Conservation (phyloP, 116 monocot genomes). For the Trichopus zeylanicus region DNA sequence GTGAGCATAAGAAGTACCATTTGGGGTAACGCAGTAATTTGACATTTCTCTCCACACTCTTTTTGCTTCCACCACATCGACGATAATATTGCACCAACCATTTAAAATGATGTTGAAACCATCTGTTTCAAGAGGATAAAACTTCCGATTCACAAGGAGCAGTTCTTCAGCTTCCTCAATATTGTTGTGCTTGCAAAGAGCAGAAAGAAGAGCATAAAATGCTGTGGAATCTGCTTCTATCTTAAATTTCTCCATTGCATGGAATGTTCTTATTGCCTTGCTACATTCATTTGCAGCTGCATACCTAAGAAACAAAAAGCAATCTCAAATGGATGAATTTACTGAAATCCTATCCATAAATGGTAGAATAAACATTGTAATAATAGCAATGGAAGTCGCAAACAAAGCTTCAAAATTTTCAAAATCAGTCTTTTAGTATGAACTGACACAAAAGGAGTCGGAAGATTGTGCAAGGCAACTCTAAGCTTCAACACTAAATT, state of each 20-base stretch:
- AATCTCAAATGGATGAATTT: no score
- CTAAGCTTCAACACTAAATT: background rate
- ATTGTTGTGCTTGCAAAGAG: constrained; percentile 65
- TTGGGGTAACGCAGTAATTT: constrained; percentile 58
- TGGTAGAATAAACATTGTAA: no score
- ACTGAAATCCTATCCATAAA: no score
- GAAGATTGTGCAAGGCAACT: no score
- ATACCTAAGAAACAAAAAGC: no score
- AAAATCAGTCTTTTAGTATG: no score
- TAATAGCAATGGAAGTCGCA: no score
- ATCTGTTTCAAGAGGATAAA: constrained; percentile 59
- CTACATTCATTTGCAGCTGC: constrained; percentile 53
- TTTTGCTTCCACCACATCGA: constrained; percentile 70
- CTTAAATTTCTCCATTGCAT: constrained; percentile 78
- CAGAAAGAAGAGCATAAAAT: constrained; percentile 58
- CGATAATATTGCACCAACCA: constrained; percentile 67
- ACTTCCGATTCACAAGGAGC: constrained; percentile 43
- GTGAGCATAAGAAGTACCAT: constrained; percentile 56
- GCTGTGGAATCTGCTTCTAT: constrained; percentile 34
- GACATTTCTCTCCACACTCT: constrained; percentile 93
- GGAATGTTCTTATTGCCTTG: constrained; percentile 77
- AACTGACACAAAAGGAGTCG: no score
- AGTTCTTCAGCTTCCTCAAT: constrained; percentile 84
- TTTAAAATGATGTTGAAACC: constrained; percentile 73
- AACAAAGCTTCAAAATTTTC: no score